phyloP scores from a whole-genome alignment of 106 monocot species.

The Triglochin maritima region DNA sequence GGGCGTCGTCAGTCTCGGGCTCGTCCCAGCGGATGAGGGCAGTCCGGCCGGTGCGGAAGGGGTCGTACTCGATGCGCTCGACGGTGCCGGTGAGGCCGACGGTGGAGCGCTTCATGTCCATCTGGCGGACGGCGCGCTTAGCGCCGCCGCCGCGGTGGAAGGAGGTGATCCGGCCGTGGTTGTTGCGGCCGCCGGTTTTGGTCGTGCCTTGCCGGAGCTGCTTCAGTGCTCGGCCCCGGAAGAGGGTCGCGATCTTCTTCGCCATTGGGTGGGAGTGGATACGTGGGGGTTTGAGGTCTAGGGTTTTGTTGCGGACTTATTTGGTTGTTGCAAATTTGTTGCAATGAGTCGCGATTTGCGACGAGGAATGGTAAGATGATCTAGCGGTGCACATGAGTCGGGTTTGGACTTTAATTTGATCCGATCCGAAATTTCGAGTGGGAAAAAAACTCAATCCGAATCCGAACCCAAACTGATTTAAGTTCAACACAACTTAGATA shows the following conservation, averaged over 20 bases:
- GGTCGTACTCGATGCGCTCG: conserved; percentile 22
- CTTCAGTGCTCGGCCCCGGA: conserved; percentile 8
- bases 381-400: too few species aligned
- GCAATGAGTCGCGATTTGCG: too few species aligned
- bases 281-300: too few species aligned
- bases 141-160: conserved; percentile 20
- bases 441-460: too few species aligned
- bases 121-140: conserved; percentile 9
- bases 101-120: conserved; percentile 14
- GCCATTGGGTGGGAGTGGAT: not conserved
- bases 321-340: too few species aligned
- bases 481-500: too few species aligned
- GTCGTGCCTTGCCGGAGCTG: conserved; percentile 10
- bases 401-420: too few species aligned
- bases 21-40: conserved; percentile 24
- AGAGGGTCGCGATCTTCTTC: not conserved
- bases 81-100: conserved; percentile 13
- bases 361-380: too few species aligned
- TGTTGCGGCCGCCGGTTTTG: conserved; percentile 19
- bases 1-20: not conserved
- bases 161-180: conserved; percentile 20
- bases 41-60: conserved; percentile 12
- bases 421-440: too few species aligned
- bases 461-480: too few species aligned
- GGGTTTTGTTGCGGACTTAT: too few species aligned